Evolutionary conservation across 2,329 filamentous ascomycete genomes (phyloP).

Genomic region (Penicillium sp.): DNA sequence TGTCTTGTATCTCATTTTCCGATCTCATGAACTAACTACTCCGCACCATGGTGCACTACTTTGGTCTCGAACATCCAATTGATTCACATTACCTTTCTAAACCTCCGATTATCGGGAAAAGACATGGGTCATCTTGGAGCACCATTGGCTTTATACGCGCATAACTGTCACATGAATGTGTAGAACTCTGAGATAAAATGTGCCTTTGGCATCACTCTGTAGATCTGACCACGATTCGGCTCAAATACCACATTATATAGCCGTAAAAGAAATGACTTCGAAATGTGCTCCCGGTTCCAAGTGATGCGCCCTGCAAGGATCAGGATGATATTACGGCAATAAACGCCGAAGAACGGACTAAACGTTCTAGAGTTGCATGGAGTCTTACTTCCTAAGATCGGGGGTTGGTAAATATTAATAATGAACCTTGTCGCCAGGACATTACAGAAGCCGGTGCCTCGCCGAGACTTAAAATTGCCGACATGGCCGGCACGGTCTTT

Average conservation of each 20-base stretch:
- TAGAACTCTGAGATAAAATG: too few relatives aligned
- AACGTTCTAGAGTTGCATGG: not conserved
- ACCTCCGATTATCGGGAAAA: conserved; percentile 1
- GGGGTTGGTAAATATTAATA: conserved; percentile 3
- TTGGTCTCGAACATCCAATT: not conserved
- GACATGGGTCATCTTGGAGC: too few relatives aligned
- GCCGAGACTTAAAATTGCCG: not conserved
- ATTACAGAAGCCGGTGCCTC: not conserved
- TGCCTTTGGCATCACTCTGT: not conserved
- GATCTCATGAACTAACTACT: not conserved
- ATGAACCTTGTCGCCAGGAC: not conserved
- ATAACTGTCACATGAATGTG: too few relatives aligned
- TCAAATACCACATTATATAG: not conserved
- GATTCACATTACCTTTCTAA: not conserved
- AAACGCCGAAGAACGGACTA: conserved; percentile 4
- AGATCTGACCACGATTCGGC: fast-evolving
- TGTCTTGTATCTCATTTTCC: not conserved
- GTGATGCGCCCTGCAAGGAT: not conserved
- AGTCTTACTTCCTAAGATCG: not conserved
- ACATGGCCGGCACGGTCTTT: not conserved
- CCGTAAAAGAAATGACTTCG: not conserved
- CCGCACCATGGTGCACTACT: not conserved
- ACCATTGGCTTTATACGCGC: not conserved
- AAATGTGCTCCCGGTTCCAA: not conserved
- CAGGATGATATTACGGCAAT: not conserved